Base-by-base conservation (phyloP, 1,139 yeast genomes). In the Entelexis sorbosivorans region DNA sequence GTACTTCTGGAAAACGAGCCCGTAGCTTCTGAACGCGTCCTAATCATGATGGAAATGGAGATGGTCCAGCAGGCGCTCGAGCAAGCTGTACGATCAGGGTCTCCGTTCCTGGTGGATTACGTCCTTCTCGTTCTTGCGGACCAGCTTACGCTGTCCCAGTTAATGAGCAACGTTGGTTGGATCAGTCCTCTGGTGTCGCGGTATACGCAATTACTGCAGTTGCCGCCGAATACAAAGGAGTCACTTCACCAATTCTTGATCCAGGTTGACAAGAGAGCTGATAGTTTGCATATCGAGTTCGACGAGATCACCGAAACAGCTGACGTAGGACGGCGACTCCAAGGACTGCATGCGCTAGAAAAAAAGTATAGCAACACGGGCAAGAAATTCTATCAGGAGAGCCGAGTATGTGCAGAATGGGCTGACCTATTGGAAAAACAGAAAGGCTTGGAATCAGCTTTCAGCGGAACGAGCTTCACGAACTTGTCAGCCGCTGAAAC, bases 11-110 rank as follows among this genome's bases (percentile, higher is more conserved):
- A 80, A 50, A 68, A 80, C 53, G 97, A 91, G 62, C 82, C 85
- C 0, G 72, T 81, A 5, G 75, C 83, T 0, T 71, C 72, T 2
- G 74, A 76, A 51, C 84, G 83, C 57, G 75, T 88, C 0, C 76
- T 79, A 14, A 72, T 82, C 52, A 72, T 86, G 42, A 65, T 88
- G 38, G 78, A 76, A 31, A 79, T 85, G 72, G 86, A 83, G 46
- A 94, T 88, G 60, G 71, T 77, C 38, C 86, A 79, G 55, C 63
- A 78, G 38, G 95, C 96, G 0, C 64, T 89, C 33, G 66, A 75
- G 42, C 84, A 82, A 58, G 77, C 95, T 0, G 75, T 83, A 44
- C 81, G 79, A 56, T 75, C 81, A 19, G 78, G 80, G 11, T 79
- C 83, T 59, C 74, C 77, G 36, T 86, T 83, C 62, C 69, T 89